Base-by-base conservation (phyloP, 164 flowering plant genomes). In the Litsea cubeba region DNA sequence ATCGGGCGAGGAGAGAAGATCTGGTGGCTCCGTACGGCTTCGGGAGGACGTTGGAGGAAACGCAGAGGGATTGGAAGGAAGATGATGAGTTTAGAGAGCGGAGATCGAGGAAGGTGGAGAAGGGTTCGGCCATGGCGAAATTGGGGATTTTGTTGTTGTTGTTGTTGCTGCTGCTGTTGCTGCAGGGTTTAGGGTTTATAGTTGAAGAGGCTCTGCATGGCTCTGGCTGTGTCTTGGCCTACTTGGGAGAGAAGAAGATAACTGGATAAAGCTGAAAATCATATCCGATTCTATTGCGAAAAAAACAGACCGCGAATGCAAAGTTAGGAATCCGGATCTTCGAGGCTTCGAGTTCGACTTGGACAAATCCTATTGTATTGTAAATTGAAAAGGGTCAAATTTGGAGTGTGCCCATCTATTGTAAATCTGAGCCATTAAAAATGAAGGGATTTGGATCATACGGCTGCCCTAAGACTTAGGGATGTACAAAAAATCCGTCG, bases 51-150 rank as follows among this genome's bases (percentile, higher is more conserved):
- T 26, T 71, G 65, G 50, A 66, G 69, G 46, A 28, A 23, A 64
- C 1, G 67, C 24, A 66, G 46, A 66, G 50, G 5, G 73, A 28
- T 12, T 20, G 23, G 65, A 20, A 50, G 51, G 51, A 35, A 20
- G 65, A 71, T 0, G 65, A 54, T 1, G 72, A 30, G 35, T 32
- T 58, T 3, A 71, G 26, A 26, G 65, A 71, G 65, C 65, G 65
- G 65, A 57, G 73, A 57, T 71, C 50, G 26, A 71, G 73, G 28
- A 71, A 71, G 2, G 58, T 18, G 49, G 65, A 57, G 25, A 30
- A 26, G 73, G 32, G 5, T 25, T 58, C 65, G 24, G 73, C 63
- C 73, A 71, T 71, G 12, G 32, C 62, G 28, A 40, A 40, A 40
- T 2, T 0, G 72, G 28, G 26, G 72, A 17, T 57, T 25, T 57